Base-by-base conservation (phyloP, 2,329 filamentous ascomycete genomes). In the Aspergillus brasiliensis region DNA sequence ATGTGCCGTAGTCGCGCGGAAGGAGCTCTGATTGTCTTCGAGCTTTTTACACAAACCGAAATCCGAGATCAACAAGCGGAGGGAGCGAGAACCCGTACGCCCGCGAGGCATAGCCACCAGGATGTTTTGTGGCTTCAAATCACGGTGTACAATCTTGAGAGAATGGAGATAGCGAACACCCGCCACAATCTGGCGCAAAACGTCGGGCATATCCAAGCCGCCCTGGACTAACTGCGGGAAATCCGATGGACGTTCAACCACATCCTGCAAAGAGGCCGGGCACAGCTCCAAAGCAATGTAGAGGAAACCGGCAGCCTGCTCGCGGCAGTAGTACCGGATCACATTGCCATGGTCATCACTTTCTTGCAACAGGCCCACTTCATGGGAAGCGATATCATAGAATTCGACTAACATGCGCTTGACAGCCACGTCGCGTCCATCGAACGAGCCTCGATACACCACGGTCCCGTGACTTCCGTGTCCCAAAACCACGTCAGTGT, bases 21-120 rank as follows among this genome's bases (percentile, higher is more conserved):
- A 93, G 0, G 94, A 98, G 58, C 92, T 97, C 73, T 97, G 92
- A 6, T 93, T 92, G 57, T 92, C 92, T 65, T 97, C 95, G 15
- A 99, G 81, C 71, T 97, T 98, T 82, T 98, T 99, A 76, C 95
- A 98, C 0, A 99, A 85, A 5, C 95, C 95, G 77, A 99, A 99
- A 75, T 99, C 95, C 0, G 95, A 98, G 37, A 99, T 97, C 4
- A 99, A 86, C 38, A 99, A 83, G n/a, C 94, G 89, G 23, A 92
- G 88, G 37, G 83, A 86, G 44, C 86, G 86, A 34, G 87, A 86
- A 2, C 74, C 71, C 0, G 68, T 71, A 38, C 76, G 76, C 21
- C 75, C 75, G 59, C 86, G 85, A 1, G 86, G 86, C 62, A 84
- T 84, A 23, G 86, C 85, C 60, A 98, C 92, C 1, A 99, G 83